Conservation (phyloP, 208 protist genomes). For the Blastocrithidia nonstop region DNA sequence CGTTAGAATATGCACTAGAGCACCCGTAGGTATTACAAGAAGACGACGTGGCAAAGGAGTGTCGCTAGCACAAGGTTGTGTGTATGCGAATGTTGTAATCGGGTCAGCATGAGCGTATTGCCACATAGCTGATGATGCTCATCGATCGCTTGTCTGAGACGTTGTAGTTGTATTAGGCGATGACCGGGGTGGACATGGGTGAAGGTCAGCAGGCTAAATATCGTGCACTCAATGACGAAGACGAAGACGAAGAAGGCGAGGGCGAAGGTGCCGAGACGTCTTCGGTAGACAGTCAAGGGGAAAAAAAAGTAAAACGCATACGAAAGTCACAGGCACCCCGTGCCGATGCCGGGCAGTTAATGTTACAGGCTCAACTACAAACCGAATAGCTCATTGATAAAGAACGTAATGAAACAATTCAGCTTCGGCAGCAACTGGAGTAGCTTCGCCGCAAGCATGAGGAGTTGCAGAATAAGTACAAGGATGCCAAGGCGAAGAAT, state of each 20-base stretch:
- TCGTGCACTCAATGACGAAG: conserved; percentile 32
- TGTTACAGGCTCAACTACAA: conserved; percentile 63
- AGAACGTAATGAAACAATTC: conserved; percentile 37
- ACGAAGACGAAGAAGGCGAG: too few relatives aligned
- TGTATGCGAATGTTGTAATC: conserved; percentile 75
- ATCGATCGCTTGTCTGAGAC: conserved; percentile 70
- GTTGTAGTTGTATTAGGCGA: conserved; percentile 70
- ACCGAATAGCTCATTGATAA: conserved; percentile 52
- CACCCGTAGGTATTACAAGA: conserved; percentile 70
- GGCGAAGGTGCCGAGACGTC: too few relatives aligned
- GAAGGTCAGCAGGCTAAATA: conserved; percentile 46
- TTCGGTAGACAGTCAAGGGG: conserved; percentile 64
- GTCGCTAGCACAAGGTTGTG: conserved; percentile 61
- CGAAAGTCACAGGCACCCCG: conserved; percentile 13
- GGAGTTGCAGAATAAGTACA: conserved; percentile 84
- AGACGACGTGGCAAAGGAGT: conserved; percentile 63
- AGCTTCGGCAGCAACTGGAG: conserved; percentile 57
- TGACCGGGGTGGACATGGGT: conserved; percentile 73
- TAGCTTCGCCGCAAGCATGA: conserved; percentile 66
- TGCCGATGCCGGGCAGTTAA: conserved; percentile 19
- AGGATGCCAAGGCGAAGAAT: conserved; percentile 83
- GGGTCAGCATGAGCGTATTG: conserved; percentile 49
- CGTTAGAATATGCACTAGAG: conserved; percentile 77
- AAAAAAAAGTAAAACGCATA: conserved; percentile 35
- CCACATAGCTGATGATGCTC: conserved; percentile 59